Evolutionary conservation across 2,329 filamentous ascomycete species (phyloP).

Genomic region (Penicillium sclerotiorum): DNA sequence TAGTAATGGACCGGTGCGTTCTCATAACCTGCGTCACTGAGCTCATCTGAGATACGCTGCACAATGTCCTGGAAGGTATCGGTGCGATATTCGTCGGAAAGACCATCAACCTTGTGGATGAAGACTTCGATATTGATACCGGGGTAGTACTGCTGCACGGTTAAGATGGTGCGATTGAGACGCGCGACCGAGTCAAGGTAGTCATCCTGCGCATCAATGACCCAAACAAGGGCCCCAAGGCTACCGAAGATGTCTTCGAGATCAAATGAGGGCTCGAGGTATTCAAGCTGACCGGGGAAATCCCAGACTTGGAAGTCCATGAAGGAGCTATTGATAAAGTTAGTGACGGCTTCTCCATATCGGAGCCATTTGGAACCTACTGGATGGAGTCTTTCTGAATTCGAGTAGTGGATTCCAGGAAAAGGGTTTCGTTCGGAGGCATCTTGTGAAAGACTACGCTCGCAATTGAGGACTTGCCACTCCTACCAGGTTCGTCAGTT

Average conservation of each 20-base stretch:
- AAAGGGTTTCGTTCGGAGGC: slow-evolving; percentile 91
- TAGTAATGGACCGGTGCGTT: slow-evolving; percentile 94
- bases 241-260: slow-evolving; percentile 92
- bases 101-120: slow-evolving; percentile 98
- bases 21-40: slow-evolving; percentile 89
- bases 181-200: slow-evolving; percentile 89
- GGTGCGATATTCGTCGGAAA: slow-evolving; percentile 93
- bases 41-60: slow-evolving; percentile 92
- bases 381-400: slow-evolving; percentile 96
- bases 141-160: slow-evolving; percentile 84
- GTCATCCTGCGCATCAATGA: slow-evolving; percentile 97
- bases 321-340: slow-evolving; percentile 69
- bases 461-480: slow-evolving; percentile 96
- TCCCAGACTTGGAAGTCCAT: slow-evolving; percentile 99
- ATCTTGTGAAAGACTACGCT: slow-evolving; percentile 99
- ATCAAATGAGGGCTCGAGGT: slow-evolving; percentile 85
- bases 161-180: slow-evolving; percentile 85
- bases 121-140: slow-evolving; percentile 98
- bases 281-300: slow-evolving; percentile 92
- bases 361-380: slow-evolving; percentile 58
- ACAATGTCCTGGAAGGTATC: slow-evolving; percentile 97
- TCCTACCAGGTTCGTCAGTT: slow-evolving; percentile 60
- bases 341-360: slow-evolving; percentile 1
- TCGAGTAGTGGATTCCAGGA: slow-evolving; percentile 89
- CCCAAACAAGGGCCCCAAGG: slow-evolving; percentile 94